Base-by-base conservation (phyloP, 257 asterid species). In the Eustoma russellianum region DNA sequence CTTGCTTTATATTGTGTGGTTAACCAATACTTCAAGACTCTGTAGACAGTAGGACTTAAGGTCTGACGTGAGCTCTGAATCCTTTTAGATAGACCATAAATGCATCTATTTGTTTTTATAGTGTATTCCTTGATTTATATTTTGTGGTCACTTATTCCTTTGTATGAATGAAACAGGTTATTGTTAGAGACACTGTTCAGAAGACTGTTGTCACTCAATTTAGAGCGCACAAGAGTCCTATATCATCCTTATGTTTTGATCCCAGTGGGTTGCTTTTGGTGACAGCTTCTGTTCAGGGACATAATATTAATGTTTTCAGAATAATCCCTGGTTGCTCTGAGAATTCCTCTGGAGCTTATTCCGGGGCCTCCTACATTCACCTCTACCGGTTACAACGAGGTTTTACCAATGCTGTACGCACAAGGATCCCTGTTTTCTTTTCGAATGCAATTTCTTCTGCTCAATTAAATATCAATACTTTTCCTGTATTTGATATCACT, bases 281-380 rank as follows among this genome's bases (percentile, higher is more conserved):
- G 64, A 84, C 97, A 0, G 97, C 95, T 66, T 91, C 98, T 10
- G 77, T 82, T 68, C 94, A 80, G 60, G 98, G 98, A 48, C 98
- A 91, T 72, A 91, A 84, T 63, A 80, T 91, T 45, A 91, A 67
- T 74, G 95, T 91, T 60, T 91, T 78, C 57, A 81, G 79, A 16
- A 76, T 90, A 67, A 57, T 75, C 68, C 93, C 94, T 17, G 74
- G 72, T 47, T 55, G 14, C 9, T 70, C 65, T n/a, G 57, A 45
- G 63, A 40, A 34, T 55, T 56, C 58, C 33, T 60, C 60, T 53
- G 62, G 58, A 15, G 51, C 70, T 56, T 76, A 81, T 66, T 70
- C 86, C 55, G 67, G 70, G 56, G 53, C 71, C 51, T 70, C 79
- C 12, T 69, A 82, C 51, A 76, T 68, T 60, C 96, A 84, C 68